Conservation (phyloP, 306 rosid species). For the Trifolium dubium region DNA sequence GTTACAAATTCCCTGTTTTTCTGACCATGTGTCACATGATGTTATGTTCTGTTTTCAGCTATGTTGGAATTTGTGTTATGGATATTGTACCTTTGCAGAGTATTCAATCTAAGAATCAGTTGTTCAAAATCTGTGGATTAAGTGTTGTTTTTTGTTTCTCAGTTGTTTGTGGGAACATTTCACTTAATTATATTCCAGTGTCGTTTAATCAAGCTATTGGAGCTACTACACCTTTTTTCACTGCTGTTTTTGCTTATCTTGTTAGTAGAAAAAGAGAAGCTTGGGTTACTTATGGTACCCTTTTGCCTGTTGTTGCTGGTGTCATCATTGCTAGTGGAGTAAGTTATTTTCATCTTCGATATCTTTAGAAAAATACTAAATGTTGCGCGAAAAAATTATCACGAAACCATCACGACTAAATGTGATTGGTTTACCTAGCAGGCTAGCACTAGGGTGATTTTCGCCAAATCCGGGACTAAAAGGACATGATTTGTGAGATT, state of each 20-base stretch:
- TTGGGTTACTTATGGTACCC: slow-evolving; percentile 53
- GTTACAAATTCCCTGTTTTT: slow-evolving; percentile 47
- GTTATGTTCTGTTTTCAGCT: slow-evolving; percentile 51
- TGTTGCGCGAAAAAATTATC: no score
- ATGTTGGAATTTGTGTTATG: slow-evolving; percentile 36
- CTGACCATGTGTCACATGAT: slow-evolving; percentile 58
- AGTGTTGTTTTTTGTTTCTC: slow-evolving; percentile 52
- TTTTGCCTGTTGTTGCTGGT: slow-evolving; percentile 53
- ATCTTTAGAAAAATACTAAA: no score
- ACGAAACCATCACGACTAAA: no score
- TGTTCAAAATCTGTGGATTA: slow-evolving; percentile 37
- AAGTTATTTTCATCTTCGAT: slow-evolving; percentile 2
- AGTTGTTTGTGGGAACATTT: slow-evolving; percentile 54
- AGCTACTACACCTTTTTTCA: slow-evolving; percentile 54
- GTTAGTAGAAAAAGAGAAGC: slow-evolving; percentile 45
- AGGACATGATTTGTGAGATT: no score
- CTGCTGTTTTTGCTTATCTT: slow-evolving; percentile 50
- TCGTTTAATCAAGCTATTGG: slow-evolving; percentile 58
- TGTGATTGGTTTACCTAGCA: no score
- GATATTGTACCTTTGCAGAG: slow-evolving; percentile 47
- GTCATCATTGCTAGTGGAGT: slow-evolving; percentile 53
- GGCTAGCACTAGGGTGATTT: no score
- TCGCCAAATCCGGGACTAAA: no score
- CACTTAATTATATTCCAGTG: slow-evolving; percentile 48
- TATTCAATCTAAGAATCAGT: slow-evolving; percentile 42